Conservation (phyloP, 805 yeast genomes). For the Candida khao-thaluensis region DNA sequence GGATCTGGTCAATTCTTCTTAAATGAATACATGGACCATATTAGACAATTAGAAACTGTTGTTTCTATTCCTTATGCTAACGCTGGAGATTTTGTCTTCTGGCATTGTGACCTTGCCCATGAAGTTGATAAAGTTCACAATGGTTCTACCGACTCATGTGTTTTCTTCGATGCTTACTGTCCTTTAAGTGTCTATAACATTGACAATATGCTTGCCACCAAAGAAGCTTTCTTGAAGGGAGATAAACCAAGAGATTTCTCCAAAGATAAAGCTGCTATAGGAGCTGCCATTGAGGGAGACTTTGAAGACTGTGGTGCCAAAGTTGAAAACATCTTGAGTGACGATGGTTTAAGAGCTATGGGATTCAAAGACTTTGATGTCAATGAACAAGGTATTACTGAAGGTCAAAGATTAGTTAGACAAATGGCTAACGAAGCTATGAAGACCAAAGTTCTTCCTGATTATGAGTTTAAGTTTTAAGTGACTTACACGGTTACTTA, state of each 20-base stretch:
- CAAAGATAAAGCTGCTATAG: slow-evolving; percentile 1
- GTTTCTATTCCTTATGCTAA: slow-evolving; percentile 36
- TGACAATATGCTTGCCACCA: slow-evolving; percentile 13
- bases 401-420: slow-evolving; percentile 26
- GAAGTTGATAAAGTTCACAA: slow-evolving; percentile 38
- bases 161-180: slow-evolving; percentile 35
- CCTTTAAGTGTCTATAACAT: slow-evolving; percentile 28
- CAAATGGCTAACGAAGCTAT: slow-evolving; percentile 21
- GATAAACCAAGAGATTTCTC: slow-evolving; percentile 17
- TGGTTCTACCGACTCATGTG: slow-evolving; percentile 37
- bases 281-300: slow-evolving; percentile 2
- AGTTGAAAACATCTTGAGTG: slow-evolving; percentile 14
- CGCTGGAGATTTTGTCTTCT: slow-evolving; percentile 43
- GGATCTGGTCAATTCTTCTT: slow-evolving; percentile 27
- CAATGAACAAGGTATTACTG: slow-evolving; percentile 20
- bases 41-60: slow-evolving; percentile 29
- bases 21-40: slow-evolving; percentile 32
- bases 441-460: too few species aligned
- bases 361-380: slow-evolving; percentile 26
- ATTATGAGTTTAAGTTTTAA: too few species aligned
- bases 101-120: slow-evolving; percentile 45
- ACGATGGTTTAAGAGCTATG: slow-evolving; percentile 24
- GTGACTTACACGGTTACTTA: too few species aligned
- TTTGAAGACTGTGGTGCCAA: slow-evolving; percentile 24
- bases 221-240: slow-evolving; percentile 9